Evolutionary conservation across 495 filamentous ascomycete species (phyloP), one percentile per base, ranked within the genome.

Genomic region (Xylaria grammica): DNA sequence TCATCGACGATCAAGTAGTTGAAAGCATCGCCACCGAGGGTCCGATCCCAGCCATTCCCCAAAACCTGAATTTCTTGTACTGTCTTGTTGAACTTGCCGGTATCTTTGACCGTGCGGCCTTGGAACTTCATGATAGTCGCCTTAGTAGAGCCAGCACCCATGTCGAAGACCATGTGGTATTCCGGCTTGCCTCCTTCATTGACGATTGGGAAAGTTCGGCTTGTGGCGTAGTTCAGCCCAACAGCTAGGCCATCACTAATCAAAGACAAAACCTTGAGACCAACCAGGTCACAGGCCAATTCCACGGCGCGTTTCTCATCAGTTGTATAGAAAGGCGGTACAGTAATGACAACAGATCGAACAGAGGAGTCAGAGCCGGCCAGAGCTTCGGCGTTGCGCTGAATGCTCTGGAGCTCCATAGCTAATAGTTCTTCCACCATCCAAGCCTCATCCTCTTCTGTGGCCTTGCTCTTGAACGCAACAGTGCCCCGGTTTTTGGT

Each of bases 131-230:
- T 72, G 19, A 99, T 82, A 8, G 93, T 96, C n/a, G 94, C 95
- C 62, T 92, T 96, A 17, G 96, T 92, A n/a, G 92, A 96, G 9
- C 95, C 95, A 70, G 95, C 95, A 63, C 95, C 95, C 94, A 98
- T 97, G 69, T 99, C 96, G 68, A 93, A 98, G 19, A 99, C 86
- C 72, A 99, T 81, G 73, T 99, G 92, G 69, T 90, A 86, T 75
- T 99, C 95, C 3, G 95, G 91, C 80, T 92, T 94, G 68, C 88
- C 89, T 49, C 93, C 94, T 60, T 94, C 89, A 45, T 85, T 90
- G 40, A 96, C 80, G 65, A 83, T 91, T 17, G 92, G 92, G 78
- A 99, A 99, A 22, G 87, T 91, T 67, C 95, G 85, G 69, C 86
- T 90, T 17, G 92, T 97, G 20, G 95, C 95, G 74, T 97, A 99